Percentiles rank a stretch among this genome's conserved stretches.
Evolutionary conservation across 2,329 filamentous ascomycete species (phyloP).

Genomic region (Epichloe brachyelytri): DNA sequence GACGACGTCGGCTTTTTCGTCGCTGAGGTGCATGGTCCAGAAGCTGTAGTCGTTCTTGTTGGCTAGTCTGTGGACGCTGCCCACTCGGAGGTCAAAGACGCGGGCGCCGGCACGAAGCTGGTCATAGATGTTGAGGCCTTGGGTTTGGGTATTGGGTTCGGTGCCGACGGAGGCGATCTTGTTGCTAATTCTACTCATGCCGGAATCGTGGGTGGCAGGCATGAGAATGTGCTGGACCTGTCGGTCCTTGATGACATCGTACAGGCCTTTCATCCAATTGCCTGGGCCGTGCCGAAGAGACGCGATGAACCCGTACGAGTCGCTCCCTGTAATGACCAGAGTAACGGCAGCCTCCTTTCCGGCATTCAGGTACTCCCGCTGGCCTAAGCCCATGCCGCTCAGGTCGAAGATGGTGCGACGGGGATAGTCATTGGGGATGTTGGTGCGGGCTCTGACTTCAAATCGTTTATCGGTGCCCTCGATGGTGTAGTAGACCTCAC

Average conservation of each 20-base stretch:
- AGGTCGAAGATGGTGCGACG: conserved; percentile 17
- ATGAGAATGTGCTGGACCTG: conserved; percentile 31
- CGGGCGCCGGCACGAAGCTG: conserved; percentile 33
- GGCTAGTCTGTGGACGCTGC: conserved; percentile 13
- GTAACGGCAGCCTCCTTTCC: conserved; percentile 18
- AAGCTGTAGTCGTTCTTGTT: conserved; percentile 17
- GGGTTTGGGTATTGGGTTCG: conserved; percentile 30
- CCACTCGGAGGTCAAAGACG: conserved; percentile 34
- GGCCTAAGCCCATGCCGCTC: conserved; percentile 19
- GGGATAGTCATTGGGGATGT: conserved; percentile 15
- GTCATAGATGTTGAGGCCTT: conserved; percentile 29
- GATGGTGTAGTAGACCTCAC: conserved; percentile 20
- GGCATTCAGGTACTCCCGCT: conserved; percentile 21
- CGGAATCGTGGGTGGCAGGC: conserved; percentile 35
- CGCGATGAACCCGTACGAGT: conserved; percentile 18
- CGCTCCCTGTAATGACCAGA: conserved; percentile 23
- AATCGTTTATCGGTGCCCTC: conserved; percentile 19
- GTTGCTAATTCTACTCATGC: conserved; percentile 30
- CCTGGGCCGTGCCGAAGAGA: conserved; percentile 16
- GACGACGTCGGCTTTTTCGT: conserved; percentile 20
- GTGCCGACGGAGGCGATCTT: conserved; percentile 22
- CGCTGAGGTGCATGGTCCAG: conserved; percentile 29
- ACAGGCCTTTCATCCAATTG: conserved; percentile 21
- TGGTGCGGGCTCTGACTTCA: conserved; percentile 17
- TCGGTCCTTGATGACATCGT: conserved; percentile 22